A percentile compares a stretch with the other conserved stretches of the same genome.
phyloP scores from a whole-genome alignment of 306 rosid genomes.

The Castanea mollissima region DNA sequence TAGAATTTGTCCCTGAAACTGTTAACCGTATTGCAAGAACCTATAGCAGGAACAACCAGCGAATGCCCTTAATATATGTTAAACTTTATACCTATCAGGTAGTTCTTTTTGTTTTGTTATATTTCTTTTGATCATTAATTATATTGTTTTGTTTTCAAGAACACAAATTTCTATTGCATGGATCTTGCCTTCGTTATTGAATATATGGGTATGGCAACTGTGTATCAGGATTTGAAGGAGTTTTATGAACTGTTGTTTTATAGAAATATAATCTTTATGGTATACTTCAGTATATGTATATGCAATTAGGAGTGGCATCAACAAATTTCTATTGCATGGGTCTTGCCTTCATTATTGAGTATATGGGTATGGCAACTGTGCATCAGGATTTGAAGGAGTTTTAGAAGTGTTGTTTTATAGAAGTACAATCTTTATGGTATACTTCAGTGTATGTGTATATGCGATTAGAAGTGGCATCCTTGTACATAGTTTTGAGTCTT shows the following conservation, averaged over 20 bases:
- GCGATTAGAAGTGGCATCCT: too few species aligned
- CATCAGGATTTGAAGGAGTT: neutral
- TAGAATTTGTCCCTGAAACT: slow-evolving; percentile 94
- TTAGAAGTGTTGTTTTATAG: neutral
- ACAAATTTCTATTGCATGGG: neutral
- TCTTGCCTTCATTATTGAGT: neutral
- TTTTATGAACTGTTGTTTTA: neutral
- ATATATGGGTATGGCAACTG: neutral
- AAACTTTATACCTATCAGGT: slow-evolving; percentile 98
- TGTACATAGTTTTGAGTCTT: too few species aligned
- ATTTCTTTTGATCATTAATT: neutral
- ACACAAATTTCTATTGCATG: neutral
- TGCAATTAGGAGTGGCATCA: neutral
- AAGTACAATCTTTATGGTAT: neutral
- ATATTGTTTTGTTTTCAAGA: neutral
- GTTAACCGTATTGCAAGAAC: slow-evolving; percentile 84
- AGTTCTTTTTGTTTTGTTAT: neutral
- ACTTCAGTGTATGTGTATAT: too few species aligned
- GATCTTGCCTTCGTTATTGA: neutral
- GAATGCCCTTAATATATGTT: slow-evolving; percentile 93
- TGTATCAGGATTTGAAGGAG: neutral
- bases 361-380: neutral
- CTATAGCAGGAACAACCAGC: slow-evolving; percentile 86
- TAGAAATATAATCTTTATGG: neutral
- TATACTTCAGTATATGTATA: neutral